Base-by-base conservation (phyloP, 2,329 filamentous ascomycete species). In the Parafenestella ontariensis region DNA sequence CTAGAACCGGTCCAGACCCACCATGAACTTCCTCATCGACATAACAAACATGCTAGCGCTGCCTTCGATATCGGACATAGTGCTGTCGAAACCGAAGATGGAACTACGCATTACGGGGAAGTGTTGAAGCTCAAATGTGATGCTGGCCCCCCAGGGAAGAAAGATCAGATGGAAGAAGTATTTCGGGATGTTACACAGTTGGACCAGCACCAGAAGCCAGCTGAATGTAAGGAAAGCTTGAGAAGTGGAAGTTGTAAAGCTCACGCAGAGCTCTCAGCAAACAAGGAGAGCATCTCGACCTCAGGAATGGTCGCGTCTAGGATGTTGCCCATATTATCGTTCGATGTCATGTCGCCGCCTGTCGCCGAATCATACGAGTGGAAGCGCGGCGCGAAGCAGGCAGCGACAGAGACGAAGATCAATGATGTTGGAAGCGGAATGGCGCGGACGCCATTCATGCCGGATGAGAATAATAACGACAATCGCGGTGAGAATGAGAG, bases 31-130 rank as follows among this genome's bases (percentile, higher is more conserved):
- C n/a, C 42, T 10, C 56, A 54, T 39, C 54, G 46, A 15, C 36
- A 43, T 1, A 50, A 56, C 42, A 65, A 61, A 56, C 36, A 49
- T 39, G 9, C 18, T 18, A 23, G 36, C 9, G 36, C 36, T 21
- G 9, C 10, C 3, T n/a, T 21, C 20, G 37, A 29, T 15, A 39
- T 41, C 24, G 46, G 42, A 29, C 10, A 31, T 15, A 48, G 33
- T 3, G 10, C 52, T 17, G 71, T 77, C 0, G 68, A 74, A 58
- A 77, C 74, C 0, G 61, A 64, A 15, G 59, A 64, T 21, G 75
- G 73, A 2, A 54, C 75, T 2, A 74, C 68, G 18, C 69, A 65
- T 49, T 66, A 64, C 26, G 76, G 75, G 48, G 73, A 77, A 33
- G 37, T 76, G 2, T 56, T 78, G 48, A 66, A 70, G 26, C 54